Evolutionary conservation across 2,329 filamentous ascomycete species (phyloP), one percentile per base, ranked within the genome.

Genomic region (Cordyceps cateniannulata): DNA sequence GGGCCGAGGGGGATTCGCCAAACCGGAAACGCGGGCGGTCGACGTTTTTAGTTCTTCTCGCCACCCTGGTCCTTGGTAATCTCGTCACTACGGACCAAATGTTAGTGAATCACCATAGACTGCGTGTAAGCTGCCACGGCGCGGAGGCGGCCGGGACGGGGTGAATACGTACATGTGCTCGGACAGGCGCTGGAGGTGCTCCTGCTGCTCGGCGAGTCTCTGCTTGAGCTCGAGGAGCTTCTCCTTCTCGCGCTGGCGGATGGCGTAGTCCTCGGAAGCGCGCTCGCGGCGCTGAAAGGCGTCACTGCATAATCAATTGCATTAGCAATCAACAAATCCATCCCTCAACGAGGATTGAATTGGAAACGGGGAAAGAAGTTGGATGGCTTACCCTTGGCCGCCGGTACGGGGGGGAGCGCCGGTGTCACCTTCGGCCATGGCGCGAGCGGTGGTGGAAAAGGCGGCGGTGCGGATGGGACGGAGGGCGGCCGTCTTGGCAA

Each of bases 271-370:
- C 80, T 98, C 95, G 73, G 80, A 83, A 67, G 93, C 93, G 73
- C 88, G 85, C 79, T 99, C 95, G 69, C 95, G 91, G 79, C 88
- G 89, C 79, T 88, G 91, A 85, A 97, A 99, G 61, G 91, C 86
- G 73, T 99, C 93, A 69, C 93, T 96, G 66, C 68, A 52, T 38
- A 24, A 48, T 2, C 42, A 24, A 8, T 44, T n/a, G 8, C 18
- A 20, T 57, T 9, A 57, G 54, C 27, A 48, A 5, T 38, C 12
- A n/a, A n/a, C n/a, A n/a, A n/a, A n/a, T n/a, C n/a, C n/a, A n/a
- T n/a, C n/a, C n/a, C n/a, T n/a, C n/a, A n/a, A n/a, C n/a, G n/a
- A n/a, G n/a, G n/a, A n/a, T 22, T 6, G 44, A 24, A 27, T 24
- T 22, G 49, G 29, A 24, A 20, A 29, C 3, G 22, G 22, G 22